phyloP scores from a whole-genome alignment of 106 monocot species.

The Vanilla planifolia region DNA sequence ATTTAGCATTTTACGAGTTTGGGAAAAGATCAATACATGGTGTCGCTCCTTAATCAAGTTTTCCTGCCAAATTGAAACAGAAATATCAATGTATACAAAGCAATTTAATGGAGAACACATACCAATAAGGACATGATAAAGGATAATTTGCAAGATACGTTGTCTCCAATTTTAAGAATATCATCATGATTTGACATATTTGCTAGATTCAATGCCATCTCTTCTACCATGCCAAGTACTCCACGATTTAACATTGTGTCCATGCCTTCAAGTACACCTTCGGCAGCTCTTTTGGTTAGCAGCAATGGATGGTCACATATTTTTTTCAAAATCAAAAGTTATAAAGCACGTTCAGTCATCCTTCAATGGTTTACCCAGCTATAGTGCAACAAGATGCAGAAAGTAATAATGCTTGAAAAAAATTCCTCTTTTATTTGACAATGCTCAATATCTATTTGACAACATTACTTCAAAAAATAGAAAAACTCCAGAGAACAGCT shows the following conservation, averaged over 20 bases:
- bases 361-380: background rate
- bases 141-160: conserved; percentile 79
- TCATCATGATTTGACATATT: conserved; percentile 36
- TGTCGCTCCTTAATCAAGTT: conserved; percentile 76
- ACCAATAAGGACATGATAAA: conserved; percentile 85
- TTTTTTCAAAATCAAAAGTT: conserved; percentile 55
- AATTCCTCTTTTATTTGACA: too few species aligned
- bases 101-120: conserved; percentile 9
- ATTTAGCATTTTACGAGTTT: conserved; percentile 98
- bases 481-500: too few species aligned
- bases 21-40: conserved; percentile 83
- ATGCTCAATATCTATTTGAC: too few species aligned
- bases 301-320: conserved; percentile 96
- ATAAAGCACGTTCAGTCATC: background rate
- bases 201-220: conserved; percentile 66
- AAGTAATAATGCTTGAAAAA: too few species aligned
- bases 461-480: too few species aligned
- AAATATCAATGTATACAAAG: conserved; percentile 12
- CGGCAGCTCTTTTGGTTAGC: conserved; percentile 84
- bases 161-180: conserved; percentile 35
- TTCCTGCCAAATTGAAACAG: too few species aligned
- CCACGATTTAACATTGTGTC: conserved; percentile 69
- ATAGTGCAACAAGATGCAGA: too few species aligned
- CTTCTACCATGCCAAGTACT: conserved; percentile 71
- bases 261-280: conserved; percentile 96